Conservation (phyloP, 192 early-diverging fungal species). For the Dissophora ornata region DNA sequence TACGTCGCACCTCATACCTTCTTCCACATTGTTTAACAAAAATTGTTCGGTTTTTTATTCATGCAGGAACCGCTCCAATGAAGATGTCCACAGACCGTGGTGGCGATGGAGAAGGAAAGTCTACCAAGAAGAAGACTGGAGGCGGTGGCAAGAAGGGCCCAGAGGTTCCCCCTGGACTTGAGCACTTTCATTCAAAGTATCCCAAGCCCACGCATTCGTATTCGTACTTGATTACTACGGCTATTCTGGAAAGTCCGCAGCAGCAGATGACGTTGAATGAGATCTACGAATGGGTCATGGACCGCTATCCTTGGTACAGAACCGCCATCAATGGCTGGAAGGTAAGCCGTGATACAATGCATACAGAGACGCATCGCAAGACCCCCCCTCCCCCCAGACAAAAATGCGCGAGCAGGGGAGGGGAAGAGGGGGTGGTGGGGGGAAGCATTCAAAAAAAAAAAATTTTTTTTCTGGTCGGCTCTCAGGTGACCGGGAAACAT, state of each 20-base stretch:
- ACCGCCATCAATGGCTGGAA: constrained; percentile 79
- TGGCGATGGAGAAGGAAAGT: constrained; percentile 14
- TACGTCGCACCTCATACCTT: too few species aligned
- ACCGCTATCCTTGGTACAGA: constrained; percentile 81
- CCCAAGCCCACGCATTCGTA: constrained; percentile 85
- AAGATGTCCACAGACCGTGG: constrained; percentile 24
- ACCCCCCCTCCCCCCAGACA: too few species aligned
- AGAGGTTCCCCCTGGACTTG: constrained; percentile 34
- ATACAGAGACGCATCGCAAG: too few species aligned
- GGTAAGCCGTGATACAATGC: constrained; percentile 25
- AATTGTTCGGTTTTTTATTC: background rate
- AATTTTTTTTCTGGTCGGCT: too few species aligned
- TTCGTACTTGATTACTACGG: constrained; percentile 84
- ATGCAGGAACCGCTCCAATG: constrained; percentile 1
- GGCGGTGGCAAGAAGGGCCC: constrained; percentile 21
- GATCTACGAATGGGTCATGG: constrained; percentile 88
- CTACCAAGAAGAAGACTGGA: constrained; percentile 17
- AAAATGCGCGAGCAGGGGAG: too few species aligned
- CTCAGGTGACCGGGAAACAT: too few species aligned
- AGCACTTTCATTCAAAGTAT: constrained; percentile 37
- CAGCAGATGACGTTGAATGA: constrained; percentile 87
- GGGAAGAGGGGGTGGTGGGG: too few species aligned
- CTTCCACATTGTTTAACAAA: background rate
- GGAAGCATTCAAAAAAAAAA: constrained; percentile 7
- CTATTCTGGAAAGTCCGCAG: constrained; percentile 73